phyloP scores from a whole-genome alignment of 345 rosid genomes.

The Aethionema arabicum region DNA sequence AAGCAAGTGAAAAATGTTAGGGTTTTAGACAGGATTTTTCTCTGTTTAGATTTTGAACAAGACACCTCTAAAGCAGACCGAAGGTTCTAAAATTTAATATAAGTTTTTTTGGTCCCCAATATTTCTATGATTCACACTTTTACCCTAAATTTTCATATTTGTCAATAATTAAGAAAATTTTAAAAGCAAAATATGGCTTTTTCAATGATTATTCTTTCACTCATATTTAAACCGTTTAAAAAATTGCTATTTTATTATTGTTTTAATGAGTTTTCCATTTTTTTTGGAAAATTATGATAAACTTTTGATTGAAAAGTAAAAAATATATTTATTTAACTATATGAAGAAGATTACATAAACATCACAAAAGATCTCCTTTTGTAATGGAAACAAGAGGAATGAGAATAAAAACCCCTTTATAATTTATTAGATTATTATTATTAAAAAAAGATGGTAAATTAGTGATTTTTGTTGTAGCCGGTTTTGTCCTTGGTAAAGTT shows the following conservation, averaged over 20 bases:
- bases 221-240: too few relatives aligned
- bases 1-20: slow-evolving; percentile 4
- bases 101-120: neutral
- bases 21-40: slow-evolving; percentile 13
- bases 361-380: slow-evolving; percentile 8
- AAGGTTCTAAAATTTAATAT: neutral
- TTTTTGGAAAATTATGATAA: neutral
- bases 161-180: too few relatives aligned
- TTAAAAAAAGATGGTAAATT: neutral
- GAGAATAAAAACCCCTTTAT: slow-evolving; percentile 16
- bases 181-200: too few relatives aligned
- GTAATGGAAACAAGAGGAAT: slow-evolving; percentile 3
- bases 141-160: neutral
- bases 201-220: too few relatives aligned
- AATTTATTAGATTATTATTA: slow-evolving; percentile 19
- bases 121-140: neutral
- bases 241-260: too few relatives aligned
- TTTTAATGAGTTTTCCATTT: neutral
- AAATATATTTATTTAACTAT: slow-evolving; percentile 9
- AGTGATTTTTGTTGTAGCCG: slow-evolving; percentile 46
- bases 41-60: neutral
- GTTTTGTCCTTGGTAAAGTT: slow-evolving; percentile 62
- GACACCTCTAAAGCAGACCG: neutral
- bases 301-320: neutral
- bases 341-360: slow-evolving; percentile 21